Evolutionary conservation across 225 moss, liverwort and hornwort genomes (phyloP).

Genomic region (Straminergon stramineum): DNA sequence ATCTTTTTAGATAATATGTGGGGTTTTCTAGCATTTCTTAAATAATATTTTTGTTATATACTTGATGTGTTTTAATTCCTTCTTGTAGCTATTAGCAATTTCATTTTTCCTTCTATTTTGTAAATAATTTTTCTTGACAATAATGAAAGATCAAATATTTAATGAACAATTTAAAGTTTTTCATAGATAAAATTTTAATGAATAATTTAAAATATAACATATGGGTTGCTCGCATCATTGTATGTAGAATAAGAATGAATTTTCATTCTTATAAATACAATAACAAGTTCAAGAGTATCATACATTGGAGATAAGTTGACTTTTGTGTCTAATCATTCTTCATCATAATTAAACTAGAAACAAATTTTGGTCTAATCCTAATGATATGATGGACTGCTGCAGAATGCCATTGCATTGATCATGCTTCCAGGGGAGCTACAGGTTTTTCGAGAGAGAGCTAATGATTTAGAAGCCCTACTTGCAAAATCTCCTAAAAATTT

Average conservation of each 20-base stretch:
- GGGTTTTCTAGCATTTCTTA: fast-evolving
- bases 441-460: slow-evolving; percentile 5
- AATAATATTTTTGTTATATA: no score
- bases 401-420: slow-evolving; percentile 11
- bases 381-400: background rate
- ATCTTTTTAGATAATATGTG: background rate
- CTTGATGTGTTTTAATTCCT: no score
- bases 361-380: background rate
- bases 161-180: background rate
- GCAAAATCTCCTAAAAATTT: slow-evolving; percentile 9
- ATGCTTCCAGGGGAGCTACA: slow-evolving; percentile 33
- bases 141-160: background rate
- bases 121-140: no score
- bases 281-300: no score
- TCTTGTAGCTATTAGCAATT: background rate
- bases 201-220: background rate
- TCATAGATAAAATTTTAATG: background rate
- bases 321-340: no score
- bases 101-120: background rate
- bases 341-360: no score
- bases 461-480: slow-evolving; percentile 1
- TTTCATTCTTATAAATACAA: background rate
- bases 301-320: background rate
- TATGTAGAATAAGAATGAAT: background rate
- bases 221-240: background rate